A percentile compares a stretch with the other conserved stretches of the same genome.
Conservation (phyloP, 768 basidiomycete species). For the Pleurotus giganteus region DNA sequence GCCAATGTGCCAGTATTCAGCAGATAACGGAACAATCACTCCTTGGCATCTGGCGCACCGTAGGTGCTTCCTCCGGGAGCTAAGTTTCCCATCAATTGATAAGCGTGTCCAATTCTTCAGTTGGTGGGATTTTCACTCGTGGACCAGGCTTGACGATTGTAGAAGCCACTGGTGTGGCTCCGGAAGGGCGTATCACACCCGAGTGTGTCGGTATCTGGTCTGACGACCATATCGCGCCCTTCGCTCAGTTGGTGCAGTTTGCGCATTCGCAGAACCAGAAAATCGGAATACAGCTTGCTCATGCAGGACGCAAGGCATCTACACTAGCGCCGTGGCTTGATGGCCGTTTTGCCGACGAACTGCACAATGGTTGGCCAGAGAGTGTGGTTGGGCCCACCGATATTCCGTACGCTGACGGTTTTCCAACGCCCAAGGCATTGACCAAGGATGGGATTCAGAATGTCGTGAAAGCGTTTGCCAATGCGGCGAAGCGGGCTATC, state of each 20-base stretch:
- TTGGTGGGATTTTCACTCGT: constrained; percentile 51
- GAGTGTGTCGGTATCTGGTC: constrained; percentile 65
- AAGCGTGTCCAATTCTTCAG: constrained; percentile 24
- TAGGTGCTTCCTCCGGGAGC: constrained; percentile 30
- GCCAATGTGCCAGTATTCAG: constrained; percentile 61
- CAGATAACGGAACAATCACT: constrained; percentile 48
- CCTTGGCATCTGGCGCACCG: constrained; percentile 64
- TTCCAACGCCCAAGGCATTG: constrained; percentile 55
- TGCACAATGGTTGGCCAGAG: constrained; percentile 49
- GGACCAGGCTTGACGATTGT: constrained; percentile 57
- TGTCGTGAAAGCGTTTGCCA: constrained; percentile 54
- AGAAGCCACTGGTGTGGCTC: constrained; percentile 65
- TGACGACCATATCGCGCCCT: constrained; percentile 48
- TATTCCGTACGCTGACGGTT: constrained; percentile 39
- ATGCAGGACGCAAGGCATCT: constrained; percentile 76
- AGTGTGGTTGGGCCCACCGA: constrained; percentile 58
- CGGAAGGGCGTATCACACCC: constrained; percentile 65
- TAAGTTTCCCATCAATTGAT: constrained; percentile 13
- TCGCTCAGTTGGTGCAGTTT: constrained; percentile 59
- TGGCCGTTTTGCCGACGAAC: constrained; percentile 30
- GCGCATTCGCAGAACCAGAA: constrained; percentile 71
- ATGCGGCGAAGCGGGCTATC: constrained; percentile 50
- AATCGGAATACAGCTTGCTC: constrained; percentile 72
- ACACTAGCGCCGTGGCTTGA: constrained; percentile 61
- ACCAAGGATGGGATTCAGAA: constrained; percentile 53